Percentiles rank a stretch among this genome's conserved stretches.
phyloP scores from a whole-genome alignment of 805 yeast species.

The Cephaloascus albidus region DNA sequence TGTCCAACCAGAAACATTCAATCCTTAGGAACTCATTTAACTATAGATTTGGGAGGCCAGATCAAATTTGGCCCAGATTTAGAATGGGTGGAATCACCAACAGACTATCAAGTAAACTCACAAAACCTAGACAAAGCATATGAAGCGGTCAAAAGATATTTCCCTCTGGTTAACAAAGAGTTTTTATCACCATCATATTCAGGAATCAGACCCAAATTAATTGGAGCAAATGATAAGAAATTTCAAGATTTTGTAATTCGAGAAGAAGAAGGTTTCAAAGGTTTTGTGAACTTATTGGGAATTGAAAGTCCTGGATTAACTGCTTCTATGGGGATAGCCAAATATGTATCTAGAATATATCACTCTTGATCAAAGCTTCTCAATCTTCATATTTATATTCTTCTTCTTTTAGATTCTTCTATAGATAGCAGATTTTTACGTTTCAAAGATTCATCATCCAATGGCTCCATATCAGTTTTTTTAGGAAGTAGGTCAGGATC shows the following conservation, averaged over 20 bases:
- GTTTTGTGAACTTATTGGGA: slow-evolving; percentile 72
- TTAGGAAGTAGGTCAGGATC: slow-evolving; percentile 57
- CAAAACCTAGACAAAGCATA: slow-evolving; percentile 45
- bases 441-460: slow-evolving; percentile 9
- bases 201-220: slow-evolving; percentile 79
- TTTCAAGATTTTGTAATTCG: slow-evolving; percentile 71
- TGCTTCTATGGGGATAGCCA: slow-evolving; percentile 73
- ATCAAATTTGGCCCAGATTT: slow-evolving; percentile 83
- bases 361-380: slow-evolving; percentile 5
- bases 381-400: slow-evolving; percentile 5
- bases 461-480: slow-evolving; percentile 11
- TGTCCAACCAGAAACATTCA: slow-evolving; percentile 57
- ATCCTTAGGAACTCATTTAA: slow-evolving; percentile 84
- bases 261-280: slow-evolving; percentile 63
- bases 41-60: slow-evolving; percentile 74
- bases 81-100: slow-evolving; percentile 54
- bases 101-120: slow-evolving; percentile 38
- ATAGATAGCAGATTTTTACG: slow-evolving; percentile 4
- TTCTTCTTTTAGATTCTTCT: slow-evolving; percentile 11
- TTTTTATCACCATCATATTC: slow-evolving; percentile 60
- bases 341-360: slow-evolving; percentile 41
- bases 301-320: slow-evolving; percentile 92
- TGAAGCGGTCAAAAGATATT: slow-evolving; percentile 49
- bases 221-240: slow-evolving; percentile 26
- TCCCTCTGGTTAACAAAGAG: slow-evolving; percentile 44